Conservation (phyloP, 495 filamentous ascomycete genomes). For the Daldinia caldariorum region DNA sequence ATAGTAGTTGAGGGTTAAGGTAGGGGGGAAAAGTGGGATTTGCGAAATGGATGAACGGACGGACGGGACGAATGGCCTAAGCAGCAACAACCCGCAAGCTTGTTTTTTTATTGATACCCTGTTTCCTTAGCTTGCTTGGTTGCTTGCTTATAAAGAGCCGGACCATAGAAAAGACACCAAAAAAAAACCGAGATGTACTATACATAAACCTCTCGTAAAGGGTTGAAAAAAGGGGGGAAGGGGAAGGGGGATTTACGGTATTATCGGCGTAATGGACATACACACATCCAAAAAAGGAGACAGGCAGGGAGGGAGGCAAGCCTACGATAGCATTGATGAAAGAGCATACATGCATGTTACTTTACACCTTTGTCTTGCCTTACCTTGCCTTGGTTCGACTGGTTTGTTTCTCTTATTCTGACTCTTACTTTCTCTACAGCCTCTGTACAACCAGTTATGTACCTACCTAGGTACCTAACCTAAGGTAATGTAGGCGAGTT, state of each 20-base stretch:
- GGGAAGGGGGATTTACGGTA: background rate
- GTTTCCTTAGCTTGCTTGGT: constrained; percentile 37
- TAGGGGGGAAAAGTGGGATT: background rate
- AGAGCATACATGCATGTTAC: background rate
- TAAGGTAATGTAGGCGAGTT: background rate
- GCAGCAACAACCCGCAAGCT: constrained; percentile 22
- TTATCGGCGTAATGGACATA: constrained; percentile 5
- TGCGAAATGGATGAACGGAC: no score
- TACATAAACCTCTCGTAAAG: background rate
- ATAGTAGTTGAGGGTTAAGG: constrained; percentile 11
- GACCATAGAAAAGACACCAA: no score
- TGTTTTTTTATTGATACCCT: constrained; percentile 33
- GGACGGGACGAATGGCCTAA: background rate
- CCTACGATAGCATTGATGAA: background rate
- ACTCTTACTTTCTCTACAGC: background rate
- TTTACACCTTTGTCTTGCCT: background rate
- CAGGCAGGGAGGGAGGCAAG: background rate
- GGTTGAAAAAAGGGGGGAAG: background rate
- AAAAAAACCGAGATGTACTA: background rate
- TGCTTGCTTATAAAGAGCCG: background rate
- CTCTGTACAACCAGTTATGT: background rate
- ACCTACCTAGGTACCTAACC: no score
- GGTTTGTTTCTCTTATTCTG: background rate
- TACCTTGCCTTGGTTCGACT: background rate
- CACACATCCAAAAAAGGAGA: background rate